Base-by-base conservation (phyloP, 2,329 filamentous ascomycete species). In the Pseudocercospora cruenta region DNA sequence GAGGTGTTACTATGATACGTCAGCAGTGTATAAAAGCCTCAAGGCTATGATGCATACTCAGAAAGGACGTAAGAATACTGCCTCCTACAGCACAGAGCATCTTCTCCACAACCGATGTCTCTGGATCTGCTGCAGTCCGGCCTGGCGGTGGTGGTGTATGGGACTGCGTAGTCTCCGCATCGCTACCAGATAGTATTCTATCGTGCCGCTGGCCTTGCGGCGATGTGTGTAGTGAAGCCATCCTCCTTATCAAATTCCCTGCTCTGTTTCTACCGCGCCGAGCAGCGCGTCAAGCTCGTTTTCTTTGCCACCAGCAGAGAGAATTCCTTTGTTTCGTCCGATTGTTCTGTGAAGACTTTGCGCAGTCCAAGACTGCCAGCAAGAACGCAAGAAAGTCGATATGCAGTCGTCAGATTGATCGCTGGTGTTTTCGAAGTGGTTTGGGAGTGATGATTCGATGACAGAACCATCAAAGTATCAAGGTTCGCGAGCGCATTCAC, bases 31-130 rank as follows among this genome's bases (percentile, higher is more conserved):
- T 21, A 16, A 1, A 9, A 43, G 2, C 10, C 14, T 6, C 5
- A 6, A 14, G 1, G 6, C 16, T 26, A 43, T 4, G 28, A 8
- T 36, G 61, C 87, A 71, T 85, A 97, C 94, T 92, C 49, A 98
- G 86, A 26, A 98, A 80, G 21, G 93, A 95, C 8, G 94, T 98
- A 69, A 98, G 79, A 64, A 99, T 81, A 80, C 94, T 98, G 66
- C 95, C 95, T 62, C 91, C 90, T 71, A 94, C 92, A 58, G 95
- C 95, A 64, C 94, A 97, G 62, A 96, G 79, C 95, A 99, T 99
- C 83, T 94, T 95, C 82, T 98, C 94, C 12, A 86, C 80, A 22
- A 93, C 86, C 4, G 94, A 93, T 70, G 96, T 92, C 68, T 94
- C 89, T 81, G 45, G 83, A 80, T 63, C 80, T 60, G 60, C 63